These are phyloP conservation scores for Globisporangium megalacanthum DNA, from an alignment of 352 stramenopile species.

Conservation along the genomic window DNA sequence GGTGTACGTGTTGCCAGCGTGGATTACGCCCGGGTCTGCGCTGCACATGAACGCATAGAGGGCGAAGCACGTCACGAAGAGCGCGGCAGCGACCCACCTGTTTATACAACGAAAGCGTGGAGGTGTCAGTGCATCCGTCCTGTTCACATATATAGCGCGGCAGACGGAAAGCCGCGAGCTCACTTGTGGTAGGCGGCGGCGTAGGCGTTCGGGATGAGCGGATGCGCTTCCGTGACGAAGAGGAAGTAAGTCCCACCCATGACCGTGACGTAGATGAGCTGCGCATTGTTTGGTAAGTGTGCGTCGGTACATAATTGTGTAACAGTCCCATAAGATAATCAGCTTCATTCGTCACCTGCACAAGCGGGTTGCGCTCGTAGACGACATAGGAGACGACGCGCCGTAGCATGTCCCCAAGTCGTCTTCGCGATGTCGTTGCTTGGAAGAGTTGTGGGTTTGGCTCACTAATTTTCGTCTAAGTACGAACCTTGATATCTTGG, in stretches of 20 bases:
- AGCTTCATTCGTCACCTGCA: constrained; percentile 31
- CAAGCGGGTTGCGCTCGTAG: constrained; percentile 60
- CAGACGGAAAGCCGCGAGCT: neutral
- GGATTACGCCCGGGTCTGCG: constrained; percentile 74
- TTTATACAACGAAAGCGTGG: neutral
- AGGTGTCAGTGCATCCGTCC: neutral
- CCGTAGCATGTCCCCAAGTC: constrained; percentile 9
- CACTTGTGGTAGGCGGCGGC: constrained; percentile 61
- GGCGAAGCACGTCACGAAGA: constrained; percentile 51
- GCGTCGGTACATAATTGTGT: neutral
- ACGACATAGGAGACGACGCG: constrained; percentile 54
- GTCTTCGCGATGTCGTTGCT: constrained; percentile 3
- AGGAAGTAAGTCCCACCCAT: constrained; percentile 64
- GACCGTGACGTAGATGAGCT: constrained; percentile 71
- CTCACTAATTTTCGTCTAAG: no score
- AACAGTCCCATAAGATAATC: no score
- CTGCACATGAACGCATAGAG: constrained; percentile 71
- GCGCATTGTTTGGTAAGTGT: neutral
- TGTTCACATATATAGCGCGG: no score
- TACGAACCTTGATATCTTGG: no score
- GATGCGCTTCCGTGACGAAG: constrained; percentile 64
- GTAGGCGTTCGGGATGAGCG: constrained; percentile 57
- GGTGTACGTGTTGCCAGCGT: constrained; percentile 31
- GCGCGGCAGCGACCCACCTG: constrained; percentile 36
- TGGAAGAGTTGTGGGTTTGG: neutral